Conservation (phyloP, 495 filamentous ascomycete genomes). For the Xylaria grammica region DNA sequence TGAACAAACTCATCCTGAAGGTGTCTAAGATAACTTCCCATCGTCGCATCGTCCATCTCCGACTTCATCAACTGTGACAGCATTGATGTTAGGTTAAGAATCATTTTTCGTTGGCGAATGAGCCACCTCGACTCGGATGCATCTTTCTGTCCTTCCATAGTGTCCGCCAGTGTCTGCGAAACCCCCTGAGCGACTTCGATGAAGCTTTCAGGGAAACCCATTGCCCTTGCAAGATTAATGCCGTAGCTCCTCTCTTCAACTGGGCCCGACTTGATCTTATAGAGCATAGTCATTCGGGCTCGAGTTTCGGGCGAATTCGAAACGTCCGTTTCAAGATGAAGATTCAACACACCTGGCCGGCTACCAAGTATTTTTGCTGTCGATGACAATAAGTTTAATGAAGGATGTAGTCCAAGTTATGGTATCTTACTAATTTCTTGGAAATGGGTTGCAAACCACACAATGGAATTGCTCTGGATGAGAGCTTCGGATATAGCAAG, state of each 20-base stretch:
- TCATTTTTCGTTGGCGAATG: slow-evolving; percentile 68
- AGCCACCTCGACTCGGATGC: slow-evolving; percentile 61
- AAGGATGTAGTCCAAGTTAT: not conserved
- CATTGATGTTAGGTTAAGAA: slow-evolving; percentile 76
- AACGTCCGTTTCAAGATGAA: slow-evolving; percentile 79
- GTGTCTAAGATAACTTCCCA: slow-evolving; percentile 68
- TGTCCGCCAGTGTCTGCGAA: slow-evolving; percentile 61
- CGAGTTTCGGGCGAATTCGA: slow-evolving; percentile 46
- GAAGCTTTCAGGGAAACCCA: slow-evolving; percentile 71
- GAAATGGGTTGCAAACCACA: slow-evolving; percentile 97
- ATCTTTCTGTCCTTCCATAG: slow-evolving; percentile 57
- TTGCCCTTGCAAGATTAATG: slow-evolving; percentile 74
- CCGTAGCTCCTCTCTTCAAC: slow-evolving; percentile 79
- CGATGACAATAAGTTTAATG: not conserved
- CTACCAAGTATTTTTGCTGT: slow-evolving; percentile 72
- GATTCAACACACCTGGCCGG: slow-evolving; percentile 74
- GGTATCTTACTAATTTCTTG: slow-evolving; percentile 64
- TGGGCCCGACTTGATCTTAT: slow-evolving; percentile 74
- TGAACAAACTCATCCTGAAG: slow-evolving; percentile 79
- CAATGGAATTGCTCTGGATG: slow-evolving; percentile 71
- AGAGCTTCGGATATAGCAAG: slow-evolving; percentile 86
- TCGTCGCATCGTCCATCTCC: slow-evolving; percentile 65
- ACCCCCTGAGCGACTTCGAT: slow-evolving; percentile 71
- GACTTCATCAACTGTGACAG: slow-evolving; percentile 73
- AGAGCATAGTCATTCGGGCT: slow-evolving; percentile 77